Conservation (phyloP, 1,284 basidiomycete species). For the Pseudozyma tsukubaensis region DNA sequence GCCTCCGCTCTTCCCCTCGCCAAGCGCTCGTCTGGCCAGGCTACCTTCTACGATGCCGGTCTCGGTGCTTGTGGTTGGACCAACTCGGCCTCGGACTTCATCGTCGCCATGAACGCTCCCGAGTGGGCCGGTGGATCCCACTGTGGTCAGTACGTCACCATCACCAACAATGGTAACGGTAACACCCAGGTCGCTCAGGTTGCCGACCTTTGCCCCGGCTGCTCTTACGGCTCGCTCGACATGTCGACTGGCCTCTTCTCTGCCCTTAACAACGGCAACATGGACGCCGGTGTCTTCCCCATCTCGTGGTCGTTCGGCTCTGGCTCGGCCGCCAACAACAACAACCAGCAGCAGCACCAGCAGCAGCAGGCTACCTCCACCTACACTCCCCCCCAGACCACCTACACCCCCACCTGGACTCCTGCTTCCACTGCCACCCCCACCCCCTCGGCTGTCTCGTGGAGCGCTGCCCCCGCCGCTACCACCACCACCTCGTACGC, state of each 20-base stretch:
- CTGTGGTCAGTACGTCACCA: slow-evolving; percentile 77
- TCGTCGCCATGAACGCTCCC: slow-evolving; percentile 64
- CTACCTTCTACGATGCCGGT: slow-evolving; percentile 61
- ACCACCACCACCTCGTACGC: slow-evolving; percentile 22
- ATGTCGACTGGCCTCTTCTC: slow-evolving; percentile 80
- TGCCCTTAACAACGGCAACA: slow-evolving; percentile 59
- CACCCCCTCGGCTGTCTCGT: slow-evolving; percentile 11
- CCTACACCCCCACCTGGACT: slow-evolving; percentile 19
- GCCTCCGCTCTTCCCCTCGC: slow-evolving; percentile 53
- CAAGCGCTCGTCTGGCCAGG: slow-evolving; percentile 51
- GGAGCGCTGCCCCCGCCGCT: slow-evolving; percentile 19
- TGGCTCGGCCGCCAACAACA: slow-evolving; percentile 32
- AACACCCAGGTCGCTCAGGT: slow-evolving; percentile 76
- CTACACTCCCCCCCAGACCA: slow-evolving; percentile 18
- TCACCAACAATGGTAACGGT: slow-evolving; percentile 74
- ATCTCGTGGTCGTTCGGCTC: slow-evolving; percentile 60
- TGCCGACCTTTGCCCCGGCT: slow-evolving; percentile 79
- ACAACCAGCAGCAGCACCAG: slow-evolving; percentile 44
- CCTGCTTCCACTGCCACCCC: slow-evolving; percentile 26
- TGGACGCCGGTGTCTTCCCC: slow-evolving; percentile 62
- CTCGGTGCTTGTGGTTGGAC: slow-evolving; percentile 53
- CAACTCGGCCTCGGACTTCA: slow-evolving; percentile 56
- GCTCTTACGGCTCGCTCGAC: slow-evolving; percentile 80
- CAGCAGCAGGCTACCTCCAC: slow-evolving; percentile 33
- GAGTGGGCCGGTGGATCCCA: slow-evolving; percentile 54